Base-by-base conservation (phyloP, 2,329 filamentous ascomycete genomes). In the Fusarium miscanthi region DNA sequence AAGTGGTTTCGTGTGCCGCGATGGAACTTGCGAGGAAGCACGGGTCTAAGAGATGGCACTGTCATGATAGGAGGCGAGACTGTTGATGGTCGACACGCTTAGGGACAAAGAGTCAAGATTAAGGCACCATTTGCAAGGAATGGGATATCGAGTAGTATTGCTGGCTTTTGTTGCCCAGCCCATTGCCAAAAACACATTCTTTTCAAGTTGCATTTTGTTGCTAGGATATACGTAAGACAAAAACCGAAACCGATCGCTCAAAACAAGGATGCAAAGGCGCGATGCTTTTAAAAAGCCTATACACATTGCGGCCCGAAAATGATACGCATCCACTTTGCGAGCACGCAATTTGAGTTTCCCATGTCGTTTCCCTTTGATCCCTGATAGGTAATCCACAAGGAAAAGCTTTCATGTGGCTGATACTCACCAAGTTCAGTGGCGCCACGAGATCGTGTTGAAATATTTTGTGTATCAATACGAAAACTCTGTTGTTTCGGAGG, bases 251-350 rank as follows among this genome's bases (percentile, higher is more conserved):
- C n/a, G 46, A 58, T 73, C 42, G 40, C 31, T 33, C n/a, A 33
- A 17, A 49, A 17, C 58, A 49, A 40, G 66, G 70, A 40, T 62
- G 6, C 31, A 27, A 65, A 66, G 45, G 63, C 70, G 70, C 51
- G 43, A 73, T 73, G n/a, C 23, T 17, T 17, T 21, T 2, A 13
- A 69, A 73, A 73, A 70, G 66, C 31, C 59, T 67, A 73, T 73
- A 54, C 21, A 35, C 8, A 12, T 30, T n/a, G 5, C 57, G 67
- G 67, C n/a, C 46, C 69, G 53, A 71, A 52, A 38, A 21, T 12
- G 8, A 16, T 16, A 11, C 16, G 41, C 33, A 37, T 41, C 62
- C 70, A 64, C 70, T 71, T 25, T 5, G 6, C 2, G 48, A 73
- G 70, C 70, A 73, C 70, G 70, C 62, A 67, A 73, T 73, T 48